Conservation (phyloP, 2,329 filamentous ascomycete genomes). For the Curvularia lunata region DNA sequence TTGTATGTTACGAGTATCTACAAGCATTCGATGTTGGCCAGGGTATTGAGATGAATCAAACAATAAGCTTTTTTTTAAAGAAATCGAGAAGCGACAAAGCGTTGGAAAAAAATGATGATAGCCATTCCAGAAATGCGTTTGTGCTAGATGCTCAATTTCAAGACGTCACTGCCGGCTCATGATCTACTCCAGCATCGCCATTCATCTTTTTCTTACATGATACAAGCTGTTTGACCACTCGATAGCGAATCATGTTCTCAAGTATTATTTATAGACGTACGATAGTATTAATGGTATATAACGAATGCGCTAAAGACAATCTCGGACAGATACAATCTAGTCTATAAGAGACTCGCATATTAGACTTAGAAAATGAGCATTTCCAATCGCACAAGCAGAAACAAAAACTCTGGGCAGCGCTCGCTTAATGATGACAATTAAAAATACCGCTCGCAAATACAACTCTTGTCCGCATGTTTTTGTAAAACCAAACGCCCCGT, state of each 20-base stretch:
- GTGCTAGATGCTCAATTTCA: background rate
- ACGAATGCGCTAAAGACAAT: background rate
- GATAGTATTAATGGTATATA: background rate
- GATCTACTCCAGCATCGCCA: too few species aligned
- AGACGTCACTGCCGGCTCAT: background rate
- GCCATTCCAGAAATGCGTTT: too few species aligned
- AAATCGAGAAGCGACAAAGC: background rate
- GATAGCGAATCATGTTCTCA: background rate
- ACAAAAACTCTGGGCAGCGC: slow-evolving; percentile 1
- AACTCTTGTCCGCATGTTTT: background rate
- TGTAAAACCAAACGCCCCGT: background rate
- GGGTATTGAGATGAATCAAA: background rate
- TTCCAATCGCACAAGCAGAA: background rate
- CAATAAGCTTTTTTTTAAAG: background rate
- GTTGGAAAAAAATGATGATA: background rate
- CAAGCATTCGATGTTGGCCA: background rate
- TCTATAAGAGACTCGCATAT: slow-evolving; percentile 8
- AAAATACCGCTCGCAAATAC: background rate
- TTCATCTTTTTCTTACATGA: background rate
- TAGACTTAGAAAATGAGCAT: background rate
- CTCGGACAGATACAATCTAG: slow-evolving; percentile 8
- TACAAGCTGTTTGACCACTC: background rate
- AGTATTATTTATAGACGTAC: background rate
- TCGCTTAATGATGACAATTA: slow-evolving; percentile 7
- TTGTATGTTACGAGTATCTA: too few species aligned